These are phyloP conservation scores for Paxillus involutus DNA, from an alignment of 768 basidiomycete species.

Conservation along the genomic window DNA sequence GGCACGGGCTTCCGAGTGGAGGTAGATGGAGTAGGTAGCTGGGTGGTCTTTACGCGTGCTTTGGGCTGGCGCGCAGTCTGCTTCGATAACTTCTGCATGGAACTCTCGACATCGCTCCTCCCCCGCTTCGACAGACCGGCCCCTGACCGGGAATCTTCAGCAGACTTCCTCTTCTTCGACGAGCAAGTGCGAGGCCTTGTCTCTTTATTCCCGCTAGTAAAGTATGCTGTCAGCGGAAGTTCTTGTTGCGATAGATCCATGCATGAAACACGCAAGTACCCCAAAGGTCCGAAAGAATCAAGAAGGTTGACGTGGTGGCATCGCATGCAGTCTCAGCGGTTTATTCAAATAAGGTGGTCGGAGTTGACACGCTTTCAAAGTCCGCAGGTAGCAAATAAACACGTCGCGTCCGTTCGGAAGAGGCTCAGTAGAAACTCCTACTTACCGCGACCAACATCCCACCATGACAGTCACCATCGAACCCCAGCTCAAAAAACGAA, in stretches of 20 bases:
- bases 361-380: slow-evolving; percentile 41
- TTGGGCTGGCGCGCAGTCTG: slow-evolving; percentile 3
- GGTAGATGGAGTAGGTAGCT: slow-evolving; percentile 25
- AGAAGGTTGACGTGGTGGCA: no score
- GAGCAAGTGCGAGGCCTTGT: background rate
- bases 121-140: slow-evolving; percentile 18
- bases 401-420: slow-evolving; percentile 17
- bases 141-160: slow-evolving; percentile 3
- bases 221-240: slow-evolving; percentile 31
- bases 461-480: slow-evolving; percentile 24
- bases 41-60: slow-evolving; percentile 1
- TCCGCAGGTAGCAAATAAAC: slow-evolving; percentile 24
- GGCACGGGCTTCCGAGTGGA: slow-evolving; percentile 16
- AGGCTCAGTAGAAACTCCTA: no score
- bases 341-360: slow-evolving; percentile 12
- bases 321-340: no score
- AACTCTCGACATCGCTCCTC: slow-evolving; percentile 4
- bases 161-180: slow-evolving; percentile 4
- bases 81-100: background rate
- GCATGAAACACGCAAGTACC: background rate
- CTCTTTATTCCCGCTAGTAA: slow-evolving; percentile 16
- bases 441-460: background rate
- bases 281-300: no score
- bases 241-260: slow-evolving; percentile 35
- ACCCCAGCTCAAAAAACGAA: slow-evolving; percentile 58